phyloP scores from a whole-genome alignment of 345 rosid genomes.

The Pistacia integerrima region DNA sequence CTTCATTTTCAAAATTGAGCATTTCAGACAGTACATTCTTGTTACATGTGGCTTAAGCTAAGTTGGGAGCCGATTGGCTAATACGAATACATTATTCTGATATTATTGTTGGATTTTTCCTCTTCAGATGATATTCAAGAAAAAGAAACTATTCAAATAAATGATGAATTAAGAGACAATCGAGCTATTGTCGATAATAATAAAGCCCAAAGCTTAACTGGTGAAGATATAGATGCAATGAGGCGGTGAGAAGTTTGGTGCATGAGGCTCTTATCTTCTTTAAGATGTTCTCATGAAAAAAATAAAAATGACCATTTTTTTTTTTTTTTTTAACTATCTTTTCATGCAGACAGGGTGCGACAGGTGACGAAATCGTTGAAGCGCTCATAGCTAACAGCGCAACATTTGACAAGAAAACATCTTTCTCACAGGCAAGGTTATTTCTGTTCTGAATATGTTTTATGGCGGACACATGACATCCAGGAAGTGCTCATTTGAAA shows the following conservation, averaged over 20 bases:
- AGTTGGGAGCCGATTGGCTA: background rate
- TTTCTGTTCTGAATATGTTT: background rate
- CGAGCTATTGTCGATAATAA: slow-evolving; percentile 76
- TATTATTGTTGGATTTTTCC: background rate
- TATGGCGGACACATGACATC: background rate
- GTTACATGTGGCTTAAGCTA: background rate
- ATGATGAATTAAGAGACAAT: slow-evolving; percentile 66
- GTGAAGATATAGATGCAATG: slow-evolving; percentile 85
- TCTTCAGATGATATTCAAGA: slow-evolving; percentile 41
- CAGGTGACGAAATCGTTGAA: slow-evolving; percentile 82
- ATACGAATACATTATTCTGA: background rate
- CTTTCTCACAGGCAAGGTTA: slow-evolving; percentile 68
- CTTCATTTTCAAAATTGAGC: background rate
- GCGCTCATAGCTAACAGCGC: slow-evolving; percentile 92
- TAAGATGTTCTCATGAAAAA: no score
- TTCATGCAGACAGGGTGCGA: slow-evolving; percentile 77
- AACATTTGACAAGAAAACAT: slow-evolving; percentile 84
- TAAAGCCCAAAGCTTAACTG: slow-evolving; percentile 73
- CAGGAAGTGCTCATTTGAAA: background rate
- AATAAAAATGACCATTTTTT: no score
- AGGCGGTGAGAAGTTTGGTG: slow-evolving; percentile 45
- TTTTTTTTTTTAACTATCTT: background rate
- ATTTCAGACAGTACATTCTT: background rate
- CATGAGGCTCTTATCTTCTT: background rate
- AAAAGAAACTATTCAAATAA: slow-evolving; percentile 35